Evolutionary conservation across 176 grass and related monocot species (phyloP).

Genomic region (Bolboschoenus planiculmis): DNA sequence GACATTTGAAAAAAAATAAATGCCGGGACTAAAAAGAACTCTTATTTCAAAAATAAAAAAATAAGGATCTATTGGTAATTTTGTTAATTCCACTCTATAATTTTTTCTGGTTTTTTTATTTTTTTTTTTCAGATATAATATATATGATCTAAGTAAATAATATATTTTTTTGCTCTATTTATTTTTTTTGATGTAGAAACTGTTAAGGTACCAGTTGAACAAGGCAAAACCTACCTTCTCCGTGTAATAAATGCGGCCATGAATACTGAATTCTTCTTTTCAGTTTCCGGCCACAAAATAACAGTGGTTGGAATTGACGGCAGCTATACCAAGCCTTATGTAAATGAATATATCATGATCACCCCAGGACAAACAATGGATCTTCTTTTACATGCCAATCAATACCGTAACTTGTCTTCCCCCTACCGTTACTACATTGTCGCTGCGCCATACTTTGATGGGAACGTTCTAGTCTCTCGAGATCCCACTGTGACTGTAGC

Average conservation of each 20-base stretch:
- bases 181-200: slow-evolving; percentile 2
- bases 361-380: slow-evolving; percentile 73
- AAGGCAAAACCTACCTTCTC: slow-evolving; percentile 39
- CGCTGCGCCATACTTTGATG: neutral
- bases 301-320: slow-evolving; percentile 71
- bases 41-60: no score
- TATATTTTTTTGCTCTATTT: neutral
- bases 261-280: slow-evolving; percentile 62
- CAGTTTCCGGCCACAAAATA: slow-evolving; percentile 53
- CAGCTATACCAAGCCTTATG: slow-evolving; percentile 57
- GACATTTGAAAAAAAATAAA: no score
- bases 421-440: slow-evolving; percentile 32
- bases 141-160: neutral
- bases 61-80: no score
- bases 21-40: no score
- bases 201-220: slow-evolving; percentile 37
- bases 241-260: slow-evolving; percentile 67
- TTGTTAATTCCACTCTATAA: no score
- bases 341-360: slow-evolving; percentile 59
- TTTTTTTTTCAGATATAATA: neutral
- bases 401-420: slow-evolving; percentile 10
- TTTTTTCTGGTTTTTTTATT: no score
- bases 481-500: neutral
- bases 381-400: slow-evolving; percentile 42
- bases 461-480: no score